A percentile compares a stretch with the other conserved stretches of the same genome.
Conservation (phyloP, 139 green algal genomes). For the Chlorella sorokiniana region DNA sequence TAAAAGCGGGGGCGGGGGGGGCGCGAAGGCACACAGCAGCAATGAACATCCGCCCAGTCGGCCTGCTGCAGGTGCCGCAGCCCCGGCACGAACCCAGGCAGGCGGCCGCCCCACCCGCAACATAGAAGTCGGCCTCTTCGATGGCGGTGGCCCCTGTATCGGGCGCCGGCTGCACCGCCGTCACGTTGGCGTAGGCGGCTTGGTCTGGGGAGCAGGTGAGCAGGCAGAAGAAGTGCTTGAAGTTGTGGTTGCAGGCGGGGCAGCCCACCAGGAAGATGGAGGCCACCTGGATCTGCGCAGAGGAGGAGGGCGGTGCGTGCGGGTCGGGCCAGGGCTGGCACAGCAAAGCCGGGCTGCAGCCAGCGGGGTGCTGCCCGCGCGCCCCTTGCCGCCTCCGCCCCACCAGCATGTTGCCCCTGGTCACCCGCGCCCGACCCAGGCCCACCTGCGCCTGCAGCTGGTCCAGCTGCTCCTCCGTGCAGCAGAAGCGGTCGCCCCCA, state of each 20-base stretch:
- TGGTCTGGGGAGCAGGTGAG: conserved; percentile 84
- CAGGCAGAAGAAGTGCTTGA: conserved; percentile 86
- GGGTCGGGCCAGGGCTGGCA: not conserved
- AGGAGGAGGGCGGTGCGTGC: not conserved
- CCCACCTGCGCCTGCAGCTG: conserved; percentile 64
- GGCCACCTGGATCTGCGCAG: conserved; percentile 62
- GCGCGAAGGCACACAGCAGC: not conserved
- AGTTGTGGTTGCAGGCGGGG: conserved; percentile 91
- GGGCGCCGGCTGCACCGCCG: conserved; percentile 50
- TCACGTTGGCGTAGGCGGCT: conserved; percentile 84
- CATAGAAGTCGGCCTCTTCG: conserved; percentile 60
- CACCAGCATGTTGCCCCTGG: no score
- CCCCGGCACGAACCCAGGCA: no score
- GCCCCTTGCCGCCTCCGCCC: not conserved
- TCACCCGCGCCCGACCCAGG: not conserved
- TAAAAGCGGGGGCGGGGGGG: not conserved
- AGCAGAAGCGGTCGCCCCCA: conserved; percentile 71
- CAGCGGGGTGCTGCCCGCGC: not conserved
- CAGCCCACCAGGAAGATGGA: conserved; percentile 84
- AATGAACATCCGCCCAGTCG: no score
- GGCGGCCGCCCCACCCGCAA: conserved; percentile 41
- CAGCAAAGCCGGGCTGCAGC: not conserved
- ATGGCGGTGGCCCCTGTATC: conserved; percentile 54
- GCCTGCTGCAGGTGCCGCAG: no score
- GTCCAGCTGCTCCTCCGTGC: conserved; percentile 79